These are phyloP conservation scores for Hylodesmum podocarpum DNA, from an alignment of 306 rosid species.

Conservation along the genomic window DNA sequence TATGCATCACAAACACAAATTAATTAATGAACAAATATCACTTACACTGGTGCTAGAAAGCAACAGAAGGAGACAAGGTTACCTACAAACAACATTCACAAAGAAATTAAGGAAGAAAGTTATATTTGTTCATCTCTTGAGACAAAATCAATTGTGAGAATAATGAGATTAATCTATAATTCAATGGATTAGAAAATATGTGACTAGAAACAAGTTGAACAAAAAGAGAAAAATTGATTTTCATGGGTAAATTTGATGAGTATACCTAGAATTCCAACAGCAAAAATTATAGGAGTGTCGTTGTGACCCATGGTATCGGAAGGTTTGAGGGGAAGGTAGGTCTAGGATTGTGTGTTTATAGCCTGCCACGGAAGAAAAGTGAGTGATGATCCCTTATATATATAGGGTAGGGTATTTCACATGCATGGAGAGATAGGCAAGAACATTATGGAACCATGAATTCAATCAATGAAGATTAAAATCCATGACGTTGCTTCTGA, in stretches of 20 bases:
- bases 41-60: conserved; percentile 92
- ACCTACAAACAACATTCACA: conserved; percentile 41
- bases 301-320: conserved; percentile 38
- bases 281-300: conserved; percentile 38
- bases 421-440: conserved; percentile 27
- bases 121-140: not conserved
- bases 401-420: conserved; percentile 38
- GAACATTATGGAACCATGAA: not conserved
- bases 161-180: not conserved
- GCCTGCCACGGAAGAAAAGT: conserved; percentile 41
- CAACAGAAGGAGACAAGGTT: conserved; percentile 78
- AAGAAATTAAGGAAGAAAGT: not conserved
- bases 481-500: conserved; percentile 24
- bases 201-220: no score
- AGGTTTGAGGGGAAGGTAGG: conserved; percentile 14
- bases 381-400: conserved; percentile 37
- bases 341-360: conserved; percentile 16
- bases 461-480: not conserved
- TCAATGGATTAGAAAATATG: not conserved
- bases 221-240: not conserved
- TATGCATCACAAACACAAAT: not conserved
- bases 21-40: not conserved
- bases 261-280: conserved; percentile 75
- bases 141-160: not conserved
- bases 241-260: no score